A percentile compares a stretch with the other conserved stretches of the same genome.
These are phyloP conservation scores for Dryas drummondii DNA, from an alignment of 306 rosid genomes.

Conservation along the genomic window DNA sequence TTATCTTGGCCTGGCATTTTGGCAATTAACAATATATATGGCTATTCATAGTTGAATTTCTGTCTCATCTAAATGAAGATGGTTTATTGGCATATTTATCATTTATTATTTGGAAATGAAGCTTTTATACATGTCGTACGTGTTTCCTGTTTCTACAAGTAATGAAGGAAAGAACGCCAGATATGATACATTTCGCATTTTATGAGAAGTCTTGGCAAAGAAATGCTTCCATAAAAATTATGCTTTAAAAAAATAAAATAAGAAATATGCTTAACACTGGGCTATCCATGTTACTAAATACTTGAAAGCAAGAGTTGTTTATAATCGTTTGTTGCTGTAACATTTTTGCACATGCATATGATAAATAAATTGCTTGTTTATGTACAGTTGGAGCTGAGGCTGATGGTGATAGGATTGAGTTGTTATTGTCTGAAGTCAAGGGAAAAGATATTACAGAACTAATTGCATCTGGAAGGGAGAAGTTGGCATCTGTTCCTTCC, in stretches of 20 bases:
- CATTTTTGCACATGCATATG: neutral
- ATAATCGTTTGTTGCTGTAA: neutral
- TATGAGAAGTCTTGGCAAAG: neutral
- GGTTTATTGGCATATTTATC: neutral
- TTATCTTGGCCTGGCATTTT: neutral
- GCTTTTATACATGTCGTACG: neutral
- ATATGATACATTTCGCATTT: neutral
- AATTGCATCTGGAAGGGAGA: constrained; percentile 67
- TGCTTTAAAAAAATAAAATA: no score
- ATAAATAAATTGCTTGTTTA: neutral
- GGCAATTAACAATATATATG: neutral
- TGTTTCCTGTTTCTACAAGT: neutral
- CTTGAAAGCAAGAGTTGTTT: neutral
- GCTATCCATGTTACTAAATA: neutral
- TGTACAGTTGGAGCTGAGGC: constrained; percentile 62
- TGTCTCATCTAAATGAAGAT: neutral
- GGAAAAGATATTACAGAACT: constrained; percentile 64
- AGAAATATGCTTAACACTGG: neutral
- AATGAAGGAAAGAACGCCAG: neutral
- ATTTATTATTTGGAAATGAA: neutral
- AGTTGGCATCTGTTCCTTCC: constrained; percentile 60
- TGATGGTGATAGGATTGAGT: constrained; percentile 44
- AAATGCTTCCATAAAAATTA: neutral
- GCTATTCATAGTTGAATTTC: neutral
- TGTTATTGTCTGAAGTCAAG: constrained; percentile 51